Evolutionary conservation across 2,329 filamentous ascomycete genomes (phyloP).

Genomic region (Scedosporium dehoogii): DNA sequence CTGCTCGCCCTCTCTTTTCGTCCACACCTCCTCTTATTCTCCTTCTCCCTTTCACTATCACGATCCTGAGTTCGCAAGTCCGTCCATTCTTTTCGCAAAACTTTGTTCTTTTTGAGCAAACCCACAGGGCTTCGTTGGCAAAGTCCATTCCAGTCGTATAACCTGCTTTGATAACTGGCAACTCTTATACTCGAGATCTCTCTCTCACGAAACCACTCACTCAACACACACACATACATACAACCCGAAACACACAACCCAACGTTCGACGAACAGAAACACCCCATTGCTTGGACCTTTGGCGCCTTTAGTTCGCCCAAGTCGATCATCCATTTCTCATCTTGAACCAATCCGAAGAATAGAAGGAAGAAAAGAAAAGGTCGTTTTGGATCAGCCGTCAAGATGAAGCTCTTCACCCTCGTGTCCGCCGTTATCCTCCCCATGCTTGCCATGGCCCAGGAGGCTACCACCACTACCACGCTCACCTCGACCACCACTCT

Average conservation of each 20-base stretch:
- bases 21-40: neutral
- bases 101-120: neutral
- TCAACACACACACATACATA: slow-evolving; percentile 8
- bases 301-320: slow-evolving; percentile 6
- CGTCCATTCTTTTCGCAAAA: slow-evolving; percentile 5
- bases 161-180: slow-evolving; percentile 14
- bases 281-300: slow-evolving; percentile 14
- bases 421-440: slow-evolving; percentile 40
- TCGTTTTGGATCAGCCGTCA: slow-evolving; percentile 12
- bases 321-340: slow-evolving; percentile 9
- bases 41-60: neutral
- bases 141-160: slow-evolving; percentile 31
- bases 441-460: slow-evolving; percentile 38
- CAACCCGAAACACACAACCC: slow-evolving; percentile 1
- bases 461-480: slow-evolving; percentile 35
- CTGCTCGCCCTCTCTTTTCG: neutral
- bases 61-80: neutral
- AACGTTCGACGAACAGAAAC: slow-evolving; percentile 1
- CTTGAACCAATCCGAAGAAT: slow-evolving; percentile 9
- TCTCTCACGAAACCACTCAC: slow-evolving; percentile 7
- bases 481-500: slow-evolving; percentile 43
- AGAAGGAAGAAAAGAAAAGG: no score
- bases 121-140: slow-evolving; percentile 44
- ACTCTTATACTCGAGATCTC: slow-evolving; percentile 9
- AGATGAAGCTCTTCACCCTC: slow-evolving; percentile 31